Evolutionary conservation across 2,329 filamentous ascomycete species (phyloP).

Genomic region (Xenoacremonium recifei): DNA sequence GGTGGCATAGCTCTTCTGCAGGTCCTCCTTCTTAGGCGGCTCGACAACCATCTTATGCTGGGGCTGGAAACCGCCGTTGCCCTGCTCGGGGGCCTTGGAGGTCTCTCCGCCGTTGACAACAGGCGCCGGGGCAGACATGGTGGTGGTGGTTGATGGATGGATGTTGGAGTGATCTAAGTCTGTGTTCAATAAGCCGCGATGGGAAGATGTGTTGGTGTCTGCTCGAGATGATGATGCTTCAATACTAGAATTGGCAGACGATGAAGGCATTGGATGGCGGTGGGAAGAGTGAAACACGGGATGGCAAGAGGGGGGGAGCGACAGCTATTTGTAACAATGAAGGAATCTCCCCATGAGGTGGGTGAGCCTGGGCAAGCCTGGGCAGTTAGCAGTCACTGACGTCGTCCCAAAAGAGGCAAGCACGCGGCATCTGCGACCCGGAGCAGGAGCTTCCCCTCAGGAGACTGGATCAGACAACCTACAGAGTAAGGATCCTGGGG

Average conservation of each 20-base stretch:
- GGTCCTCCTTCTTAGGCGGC: constrained; percentile 77
- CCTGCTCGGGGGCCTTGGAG: constrained; percentile 26
- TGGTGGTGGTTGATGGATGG: neutral
- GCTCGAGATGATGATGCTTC: too few relatives aligned
- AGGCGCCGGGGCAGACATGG: constrained; percentile 7
- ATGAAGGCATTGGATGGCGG: too few relatives aligned
- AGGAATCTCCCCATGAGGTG: neutral
- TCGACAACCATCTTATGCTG: constrained; percentile 67
- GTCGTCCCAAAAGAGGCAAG: neutral
- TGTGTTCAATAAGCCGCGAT: neutral
- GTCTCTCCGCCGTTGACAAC: constrained; percentile 28
- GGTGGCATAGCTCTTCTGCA: constrained; percentile 78
- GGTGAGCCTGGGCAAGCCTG: too few relatives aligned
- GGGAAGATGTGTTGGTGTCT: too few relatives aligned
- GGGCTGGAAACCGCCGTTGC: constrained; percentile 44
- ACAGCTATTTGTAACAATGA: constrained; percentile 6
- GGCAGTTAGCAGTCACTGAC: neutral
- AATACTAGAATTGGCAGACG: too few relatives aligned
- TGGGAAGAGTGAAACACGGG: too few relatives aligned
- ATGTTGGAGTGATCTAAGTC: neutral
- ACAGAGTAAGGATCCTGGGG: neutral
- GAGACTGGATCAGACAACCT: neutral
- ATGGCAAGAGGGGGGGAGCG: constrained; percentile 1
- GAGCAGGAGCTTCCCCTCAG: constrained; percentile 2
- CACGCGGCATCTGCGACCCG: neutral